These are phyloP conservation scores for Rheum nobile DNA, from an alignment of 148 eudicot genomes.

Conservation along the genomic window DNA sequence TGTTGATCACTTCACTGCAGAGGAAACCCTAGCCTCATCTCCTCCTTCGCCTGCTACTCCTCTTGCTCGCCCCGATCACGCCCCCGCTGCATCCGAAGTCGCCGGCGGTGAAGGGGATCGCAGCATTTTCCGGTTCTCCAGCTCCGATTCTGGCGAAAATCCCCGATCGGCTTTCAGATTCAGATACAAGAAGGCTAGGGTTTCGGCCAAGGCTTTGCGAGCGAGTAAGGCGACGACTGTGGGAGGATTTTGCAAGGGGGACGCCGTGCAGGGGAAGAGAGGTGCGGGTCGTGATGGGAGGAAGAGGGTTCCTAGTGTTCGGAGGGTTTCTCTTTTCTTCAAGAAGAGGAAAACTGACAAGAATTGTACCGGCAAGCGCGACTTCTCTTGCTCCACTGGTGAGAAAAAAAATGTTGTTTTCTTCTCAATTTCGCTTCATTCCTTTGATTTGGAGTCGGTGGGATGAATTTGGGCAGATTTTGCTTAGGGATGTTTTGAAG, in stretches of 20 bases:
- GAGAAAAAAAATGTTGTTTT: neutral
- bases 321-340: slow-evolving; percentile 28
- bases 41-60: neutral
- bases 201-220: slow-evolving; percentile 13
- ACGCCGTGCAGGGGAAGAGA: slow-evolving; percentile 28
- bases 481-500: too few relatives aligned
- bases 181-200: slow-evolving; percentile 15
- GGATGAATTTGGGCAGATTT: neutral
- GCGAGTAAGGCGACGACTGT: slow-evolving; percentile 15
- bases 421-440: neutral
- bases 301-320: slow-evolving; percentile 1
- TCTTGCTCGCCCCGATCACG: slow-evolving; percentile 3
- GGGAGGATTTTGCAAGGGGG: neutral
- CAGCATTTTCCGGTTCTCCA: slow-evolving; percentile 46
- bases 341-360: slow-evolving; percentile 53
- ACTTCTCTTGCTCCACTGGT: slow-evolving; percentile 57
- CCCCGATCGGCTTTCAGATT: neutral
- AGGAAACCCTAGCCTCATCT: neutral
- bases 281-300: neutral
- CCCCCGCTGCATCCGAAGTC: neutral
- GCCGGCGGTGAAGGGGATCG: slow-evolving; percentile 7
- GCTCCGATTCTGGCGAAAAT: slow-evolving; percentile 16
- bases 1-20: neutral
- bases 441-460: neutral
- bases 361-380: slow-evolving; percentile 27